phyloP scores from a whole-genome alignment of 2,329 filamentous ascomycete species.

The Calonectria henricotiae region DNA sequence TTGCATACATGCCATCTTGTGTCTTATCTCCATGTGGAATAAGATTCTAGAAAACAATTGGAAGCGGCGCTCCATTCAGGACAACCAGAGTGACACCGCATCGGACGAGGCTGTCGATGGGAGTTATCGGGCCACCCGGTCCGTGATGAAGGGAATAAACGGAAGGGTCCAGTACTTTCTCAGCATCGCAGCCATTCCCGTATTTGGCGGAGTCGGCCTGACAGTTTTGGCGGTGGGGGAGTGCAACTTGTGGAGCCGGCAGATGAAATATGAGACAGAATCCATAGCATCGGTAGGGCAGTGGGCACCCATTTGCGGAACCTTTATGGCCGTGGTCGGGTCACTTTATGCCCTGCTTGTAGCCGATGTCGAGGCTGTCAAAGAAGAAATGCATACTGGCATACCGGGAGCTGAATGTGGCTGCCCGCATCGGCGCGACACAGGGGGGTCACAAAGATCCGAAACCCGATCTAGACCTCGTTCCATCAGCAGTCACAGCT shows the following conservation, averaged over 20 bases:
- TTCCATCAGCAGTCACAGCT: neutral
- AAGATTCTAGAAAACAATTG: conserved; percentile 77
- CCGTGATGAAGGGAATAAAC: conserved; percentile 71
- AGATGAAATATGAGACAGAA: conserved; percentile 74
- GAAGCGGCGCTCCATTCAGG: conserved; percentile 61
- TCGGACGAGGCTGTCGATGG: conserved; percentile 65
- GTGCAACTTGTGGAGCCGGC: conserved; percentile 74
- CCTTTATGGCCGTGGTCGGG: conserved; percentile 71
- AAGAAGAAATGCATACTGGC: conserved; percentile 18
- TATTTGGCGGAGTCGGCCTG: conserved; percentile 73
- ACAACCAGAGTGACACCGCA: conserved; percentile 47
- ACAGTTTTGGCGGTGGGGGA: conserved; percentile 76
- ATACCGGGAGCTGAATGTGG: conserved; percentile 31
- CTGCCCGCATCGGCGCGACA: conserved; percentile 34
- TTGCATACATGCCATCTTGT: conserved; percentile 76
- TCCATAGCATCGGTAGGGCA: conserved; percentile 77
- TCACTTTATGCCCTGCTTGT: conserved; percentile 72
- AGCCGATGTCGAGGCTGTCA: conserved; percentile 49
- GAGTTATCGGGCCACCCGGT: conserved; percentile 70
- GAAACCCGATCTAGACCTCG: neutral
- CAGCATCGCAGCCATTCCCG: conserved; percentile 70
- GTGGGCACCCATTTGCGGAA: conserved; percentile 75
- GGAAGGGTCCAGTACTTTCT: conserved; percentile 70
- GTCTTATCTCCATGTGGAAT: conserved; percentile 74
- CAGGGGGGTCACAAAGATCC: neutral